These are phyloP conservation scores for Plasmodium reichenowi DNA, from an alignment of 169 alveolate species.

Conservation along the genomic window DNA sequence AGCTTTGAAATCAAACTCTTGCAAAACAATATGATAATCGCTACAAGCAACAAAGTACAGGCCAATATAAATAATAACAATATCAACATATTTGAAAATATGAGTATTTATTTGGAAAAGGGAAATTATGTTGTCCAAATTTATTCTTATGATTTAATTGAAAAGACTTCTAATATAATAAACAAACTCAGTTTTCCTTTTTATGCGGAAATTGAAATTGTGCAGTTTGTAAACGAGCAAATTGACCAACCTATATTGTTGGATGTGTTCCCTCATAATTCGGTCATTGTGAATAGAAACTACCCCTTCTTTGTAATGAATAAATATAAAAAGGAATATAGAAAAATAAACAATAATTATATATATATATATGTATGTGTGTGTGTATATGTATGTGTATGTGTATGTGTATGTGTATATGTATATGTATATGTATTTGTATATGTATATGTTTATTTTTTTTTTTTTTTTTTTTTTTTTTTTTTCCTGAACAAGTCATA, in stretches of 20 bases:
- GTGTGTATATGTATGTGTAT: too few species aligned
- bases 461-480: too few species aligned
- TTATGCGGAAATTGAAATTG: slow-evolving; percentile 32
- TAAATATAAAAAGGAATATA: neutral
- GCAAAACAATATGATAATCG: slow-evolving; percentile 10
- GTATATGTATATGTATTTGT: too few species aligned
- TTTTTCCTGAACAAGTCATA: too few species aligned
- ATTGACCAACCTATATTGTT: slow-evolving; percentile 8
- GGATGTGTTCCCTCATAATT: slow-evolving; percentile 55
- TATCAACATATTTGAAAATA: slow-evolving; percentile 48
- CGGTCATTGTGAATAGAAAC: slow-evolving; percentile 16
- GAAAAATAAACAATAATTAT: neutral
- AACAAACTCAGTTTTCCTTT: slow-evolving; percentile 23
- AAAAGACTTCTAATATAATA: slow-evolving; percentile 10
- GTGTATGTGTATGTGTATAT: too few species aligned
- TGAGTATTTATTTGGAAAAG: slow-evolving; percentile 48
- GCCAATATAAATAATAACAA: slow-evolving; percentile 16
- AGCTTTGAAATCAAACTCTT: slow-evolving; percentile 23
- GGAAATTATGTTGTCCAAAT: slow-evolving; percentile 44
- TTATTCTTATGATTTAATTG: slow-evolving; percentile 5
- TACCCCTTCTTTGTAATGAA: slow-evolving; percentile 35
- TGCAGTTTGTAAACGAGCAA: slow-evolving; percentile 34
- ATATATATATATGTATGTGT: neutral
- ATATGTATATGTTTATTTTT: too few species aligned
- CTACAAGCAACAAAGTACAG: slow-evolving; percentile 25